phyloP scores from a whole-genome alignment of 805 yeast species.

The Helenozyma rhizophorensis region DNA sequence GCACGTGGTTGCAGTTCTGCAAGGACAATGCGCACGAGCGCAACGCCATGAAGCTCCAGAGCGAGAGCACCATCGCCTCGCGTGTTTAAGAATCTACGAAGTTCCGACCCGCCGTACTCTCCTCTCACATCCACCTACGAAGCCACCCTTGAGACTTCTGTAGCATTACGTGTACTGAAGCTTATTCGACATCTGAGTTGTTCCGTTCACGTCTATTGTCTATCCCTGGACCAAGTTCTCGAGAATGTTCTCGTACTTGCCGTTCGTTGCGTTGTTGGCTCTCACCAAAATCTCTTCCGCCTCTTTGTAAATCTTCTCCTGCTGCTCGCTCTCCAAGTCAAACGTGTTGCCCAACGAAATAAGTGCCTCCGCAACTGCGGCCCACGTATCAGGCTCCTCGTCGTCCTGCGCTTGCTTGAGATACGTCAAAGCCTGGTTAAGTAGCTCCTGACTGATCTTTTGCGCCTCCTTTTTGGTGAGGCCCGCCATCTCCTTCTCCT shows the following conservation, averaged over 20 bases:
- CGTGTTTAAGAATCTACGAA: conserved; percentile 13
- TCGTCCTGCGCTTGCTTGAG: conserved; percentile 58
- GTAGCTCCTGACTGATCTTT: conserved; percentile 42
- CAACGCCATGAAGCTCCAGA: conserved; percentile 77
- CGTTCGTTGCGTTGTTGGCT: conserved; percentile 80
- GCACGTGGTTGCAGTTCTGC: conserved; percentile 73
- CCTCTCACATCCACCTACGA: too few species aligned
- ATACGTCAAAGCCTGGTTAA: conserved; percentile 52
- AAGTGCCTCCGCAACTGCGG: conserved; percentile 78
- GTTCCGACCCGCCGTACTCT: too few species aligned
- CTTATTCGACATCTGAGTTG: too few species aligned
- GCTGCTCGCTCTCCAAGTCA: conserved; percentile 62
- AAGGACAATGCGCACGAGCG: conserved; percentile 79
- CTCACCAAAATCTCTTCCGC: conserved; percentile 67
- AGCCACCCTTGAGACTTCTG: too few species aligned
- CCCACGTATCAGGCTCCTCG: conserved; percentile 79
- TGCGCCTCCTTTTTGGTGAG: conserved; percentile 41
- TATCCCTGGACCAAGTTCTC: conserved; percentile 40
- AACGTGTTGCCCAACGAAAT: conserved; percentile 74
- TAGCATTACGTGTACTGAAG: too few species aligned
- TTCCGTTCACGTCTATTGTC: too few species aligned
- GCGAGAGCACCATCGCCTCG: conserved; percentile 73
- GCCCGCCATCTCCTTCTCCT: conserved; percentile 31
- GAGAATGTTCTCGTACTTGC: conserved; percentile 62
- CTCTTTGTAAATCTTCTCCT: conserved; percentile 56